Base-by-base conservation (phyloP, 108 stramenopile species). In the Pseudonitzschia pungens region DNA sequence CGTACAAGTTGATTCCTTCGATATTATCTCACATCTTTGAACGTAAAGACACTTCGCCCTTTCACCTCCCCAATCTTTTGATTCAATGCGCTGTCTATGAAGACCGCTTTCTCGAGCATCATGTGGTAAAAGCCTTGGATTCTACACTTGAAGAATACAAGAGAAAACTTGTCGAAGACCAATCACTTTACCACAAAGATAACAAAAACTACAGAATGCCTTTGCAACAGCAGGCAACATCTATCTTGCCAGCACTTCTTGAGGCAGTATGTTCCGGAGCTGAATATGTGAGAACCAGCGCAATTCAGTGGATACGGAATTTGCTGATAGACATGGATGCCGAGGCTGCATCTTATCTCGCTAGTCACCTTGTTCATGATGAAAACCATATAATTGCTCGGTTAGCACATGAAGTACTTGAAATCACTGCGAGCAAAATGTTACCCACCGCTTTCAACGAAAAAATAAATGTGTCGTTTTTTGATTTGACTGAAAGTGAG, bases 71-170 rank as follows among this genome's bases (percentile, higher is more conserved):
- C 26, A 65, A 45, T 22, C 54, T 68, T 31, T 65, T 78, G 27
- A 28, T 78, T 3, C 40, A 62, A 55, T 72, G 77, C 54, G 63
- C 77, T n/a, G 52, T 68, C 31, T 68, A 68, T 24, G 77, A 78
- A 54, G 72, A 68, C 28, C 31, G 71, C 11, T 36, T 16, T 48
- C 50, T 72, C 16, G 69, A 67, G 40, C 53, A 57, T 11, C 51
- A 29, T 18, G 64, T 73, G n/a, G 26, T 42, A 2, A 41, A 68
- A 43, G 67, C 77, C 12, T 31, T 66, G 28, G 67, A 65, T 68
- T 32, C 51, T 2, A 42, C 68, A 4, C 77, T 73, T 8, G 31
- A 7, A 12, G 29, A 28, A 16, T 78, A 73, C 70, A 50, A 26
- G 0, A 9, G 59, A 53, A 21, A 52, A 33, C 43, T 66, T 1